These are phyloP conservation scores for Cucumis cinereus DNA, from an alignment of 306 rosid species.

Conservation along the genomic window DNA sequence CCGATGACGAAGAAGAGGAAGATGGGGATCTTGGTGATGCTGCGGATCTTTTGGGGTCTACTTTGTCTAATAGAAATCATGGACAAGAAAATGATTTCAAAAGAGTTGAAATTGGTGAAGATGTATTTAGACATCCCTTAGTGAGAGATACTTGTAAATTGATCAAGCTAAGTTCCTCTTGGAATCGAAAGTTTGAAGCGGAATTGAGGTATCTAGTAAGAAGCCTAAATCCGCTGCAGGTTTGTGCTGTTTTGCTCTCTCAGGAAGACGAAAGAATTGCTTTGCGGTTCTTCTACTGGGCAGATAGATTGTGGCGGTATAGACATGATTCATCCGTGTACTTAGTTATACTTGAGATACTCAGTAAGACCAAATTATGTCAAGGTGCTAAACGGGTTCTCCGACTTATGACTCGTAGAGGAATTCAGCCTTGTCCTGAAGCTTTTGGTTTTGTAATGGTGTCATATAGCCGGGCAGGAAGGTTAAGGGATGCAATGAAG, in stretches of 20 bases:
- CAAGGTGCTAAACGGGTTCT: slow-evolving; percentile 72
- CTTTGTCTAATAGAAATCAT: slow-evolving; percentile 15
- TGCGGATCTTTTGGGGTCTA: slow-evolving; percentile 27
- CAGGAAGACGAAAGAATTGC: slow-evolving; percentile 67
- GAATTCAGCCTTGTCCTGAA: slow-evolving; percentile 35
- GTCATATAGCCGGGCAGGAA: slow-evolving; percentile 71
- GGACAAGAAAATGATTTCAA: slow-evolving; percentile 13
- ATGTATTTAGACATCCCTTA: slow-evolving; percentile 55
- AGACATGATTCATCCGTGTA: slow-evolving; percentile 42
- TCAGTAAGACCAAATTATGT: slow-evolving; percentile 73
- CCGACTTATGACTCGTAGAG: slow-evolving; percentile 57
- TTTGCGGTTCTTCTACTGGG: slow-evolving; percentile 73
- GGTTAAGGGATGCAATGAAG: slow-evolving; percentile 49
- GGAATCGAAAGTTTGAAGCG: slow-evolving; percentile 60
- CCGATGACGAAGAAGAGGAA: slow-evolving; percentile 19
- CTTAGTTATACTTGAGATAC: slow-evolving; percentile 59
- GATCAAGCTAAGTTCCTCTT: slow-evolving; percentile 45
- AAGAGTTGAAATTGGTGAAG: slow-evolving; percentile 41
- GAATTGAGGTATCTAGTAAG: slow-evolving; percentile 52
- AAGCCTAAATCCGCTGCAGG: slow-evolving; percentile 65
- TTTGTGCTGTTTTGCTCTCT: slow-evolving; percentile 67
- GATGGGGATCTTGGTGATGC: slow-evolving; percentile 17
- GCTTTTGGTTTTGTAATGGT: slow-evolving; percentile 74
- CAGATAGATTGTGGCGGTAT: slow-evolving; percentile 79
- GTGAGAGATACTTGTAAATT: slow-evolving; percentile 58